Evolutionary conservation across 257 asterid species (phyloP).

Genomic region (Asclepias syriaca): DNA sequence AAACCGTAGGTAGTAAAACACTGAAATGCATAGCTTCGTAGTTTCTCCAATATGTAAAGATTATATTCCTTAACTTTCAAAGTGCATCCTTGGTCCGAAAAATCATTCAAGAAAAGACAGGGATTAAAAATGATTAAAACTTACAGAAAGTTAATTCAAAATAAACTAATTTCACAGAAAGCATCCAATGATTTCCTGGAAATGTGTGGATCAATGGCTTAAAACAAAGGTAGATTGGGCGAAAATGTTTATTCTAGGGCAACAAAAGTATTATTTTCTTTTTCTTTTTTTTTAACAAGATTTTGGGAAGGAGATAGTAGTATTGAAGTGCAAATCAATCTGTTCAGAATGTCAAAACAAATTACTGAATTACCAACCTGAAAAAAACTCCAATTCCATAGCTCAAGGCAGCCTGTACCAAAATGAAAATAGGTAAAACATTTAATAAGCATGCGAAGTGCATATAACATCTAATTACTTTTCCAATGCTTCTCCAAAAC

Average conservation of each 20-base stretch:
- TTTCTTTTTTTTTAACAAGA: too few species aligned
- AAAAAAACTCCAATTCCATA: constrained; percentile 35
- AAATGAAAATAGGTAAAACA: constrained; percentile 16
- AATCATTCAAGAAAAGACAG: too few species aligned
- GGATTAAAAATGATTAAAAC: too few species aligned
- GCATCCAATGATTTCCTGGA: too few species aligned
- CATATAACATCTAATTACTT: not conserved
- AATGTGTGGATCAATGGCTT: too few species aligned
- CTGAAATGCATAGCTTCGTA: not conserved
- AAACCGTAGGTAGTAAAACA: not conserved
- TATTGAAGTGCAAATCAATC: not conserved
- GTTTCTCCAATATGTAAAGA: not conserved
- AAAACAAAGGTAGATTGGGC: too few species aligned
- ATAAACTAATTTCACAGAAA: too few species aligned
- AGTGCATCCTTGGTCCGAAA: too few species aligned
- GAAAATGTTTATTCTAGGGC: too few species aligned
- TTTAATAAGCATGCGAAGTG: not conserved
- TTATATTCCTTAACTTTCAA: not conserved
- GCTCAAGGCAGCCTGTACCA: constrained; percentile 39
- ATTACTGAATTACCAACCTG: constrained; percentile 26
- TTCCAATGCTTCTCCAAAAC: not conserved
- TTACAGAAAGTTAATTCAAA: too few species aligned
- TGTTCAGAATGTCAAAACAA: not conserved
- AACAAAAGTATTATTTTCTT: too few species aligned
- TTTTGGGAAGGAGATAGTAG: too few species aligned